These are phyloP conservation scores for Pseudogymnoascus sp. DNA, from an alignment of 2,329 filamentous ascomycete genomes.

Conservation along the genomic window DNA sequence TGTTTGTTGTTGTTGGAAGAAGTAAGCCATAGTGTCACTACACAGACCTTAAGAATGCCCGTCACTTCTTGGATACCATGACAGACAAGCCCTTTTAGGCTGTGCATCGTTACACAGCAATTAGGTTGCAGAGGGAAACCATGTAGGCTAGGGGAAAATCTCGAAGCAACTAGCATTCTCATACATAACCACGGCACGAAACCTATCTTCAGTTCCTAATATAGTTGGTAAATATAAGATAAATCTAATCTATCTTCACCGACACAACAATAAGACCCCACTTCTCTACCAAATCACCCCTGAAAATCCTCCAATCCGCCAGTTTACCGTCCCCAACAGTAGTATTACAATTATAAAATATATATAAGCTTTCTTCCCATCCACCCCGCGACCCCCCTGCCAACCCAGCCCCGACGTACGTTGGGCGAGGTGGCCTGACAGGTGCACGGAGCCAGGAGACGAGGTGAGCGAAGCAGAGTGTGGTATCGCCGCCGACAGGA, in stretches of 20 bases:
- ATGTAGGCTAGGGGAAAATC: neutral
- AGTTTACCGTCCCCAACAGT: constrained; percentile 1
- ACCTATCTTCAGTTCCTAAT: neutral
- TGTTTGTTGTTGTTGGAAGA: too few species aligned
- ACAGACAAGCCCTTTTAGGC: neutral
- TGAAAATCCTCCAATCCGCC: neutral
- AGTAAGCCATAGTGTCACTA: too few species aligned
- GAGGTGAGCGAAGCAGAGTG: neutral
- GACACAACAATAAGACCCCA: neutral
- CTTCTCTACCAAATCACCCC: neutral
- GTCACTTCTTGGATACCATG: neutral
- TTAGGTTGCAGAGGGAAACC: neutral
- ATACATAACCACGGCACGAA: neutral
- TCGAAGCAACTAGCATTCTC: neutral
- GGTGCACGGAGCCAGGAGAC: neutral
- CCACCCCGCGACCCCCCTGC: neutral
- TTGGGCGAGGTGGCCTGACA: neutral
- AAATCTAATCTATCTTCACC: neutral
- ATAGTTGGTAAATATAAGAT: neutral
- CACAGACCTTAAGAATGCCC: too few species aligned
- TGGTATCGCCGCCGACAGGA: constrained; percentile 9
- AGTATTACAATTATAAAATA: constrained; percentile 4
- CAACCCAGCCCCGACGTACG: neutral
- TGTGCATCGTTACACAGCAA: neutral
- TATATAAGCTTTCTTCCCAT: neutral